Percentiles rank a stretch among this genome's conserved stretches.
These are phyloP conservation scores for Pleurotus ostreatus DNA, from an alignment of 768 basidiomycete genomes.

Conservation along the genomic window DNA sequence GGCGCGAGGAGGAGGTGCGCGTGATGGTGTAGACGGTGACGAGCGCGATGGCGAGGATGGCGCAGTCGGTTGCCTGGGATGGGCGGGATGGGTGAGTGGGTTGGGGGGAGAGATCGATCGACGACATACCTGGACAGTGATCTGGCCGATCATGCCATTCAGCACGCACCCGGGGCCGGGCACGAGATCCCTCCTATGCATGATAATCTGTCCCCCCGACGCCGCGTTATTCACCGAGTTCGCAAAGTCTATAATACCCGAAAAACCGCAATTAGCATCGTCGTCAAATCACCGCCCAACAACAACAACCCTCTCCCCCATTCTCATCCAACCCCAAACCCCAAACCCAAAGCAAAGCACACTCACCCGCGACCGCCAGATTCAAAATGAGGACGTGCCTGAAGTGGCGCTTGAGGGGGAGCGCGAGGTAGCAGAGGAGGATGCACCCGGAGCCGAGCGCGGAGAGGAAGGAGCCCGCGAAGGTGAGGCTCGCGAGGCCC, in stretches of 20 bases:
- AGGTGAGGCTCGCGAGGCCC: slow-evolving; percentile 3
- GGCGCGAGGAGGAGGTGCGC: not conserved
- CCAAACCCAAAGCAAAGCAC: not conserved
- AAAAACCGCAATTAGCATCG: no score
- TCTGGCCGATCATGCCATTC: slow-evolving; percentile 2
- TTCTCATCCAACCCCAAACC: no score
- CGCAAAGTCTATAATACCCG: slow-evolving; percentile 7
- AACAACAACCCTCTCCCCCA: no score
- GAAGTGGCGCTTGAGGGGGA: slow-evolving; percentile 11
- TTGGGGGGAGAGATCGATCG: not conserved
- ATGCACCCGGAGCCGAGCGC: slow-evolving; percentile 12
- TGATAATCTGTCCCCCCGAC: slow-evolving; percentile 12
- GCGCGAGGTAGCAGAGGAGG: slow-evolving; percentile 11
- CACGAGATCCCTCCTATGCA: not conserved
- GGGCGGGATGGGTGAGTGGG: not conserved
- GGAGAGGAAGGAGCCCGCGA: slow-evolving; percentile 9
- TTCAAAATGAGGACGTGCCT: slow-evolving; percentile 14
- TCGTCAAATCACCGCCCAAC: no score
- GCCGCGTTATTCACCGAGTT: slow-evolving; percentile 9
- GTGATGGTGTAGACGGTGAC: slow-evolving; percentile 14
- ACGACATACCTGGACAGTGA: slow-evolving; percentile 6
- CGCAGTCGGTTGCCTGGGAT: slow-evolving; percentile 12
- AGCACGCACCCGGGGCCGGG: not conserved
- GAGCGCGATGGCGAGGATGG: slow-evolving; percentile 14
- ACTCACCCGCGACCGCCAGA: slow-evolving; percentile 10